Evolutionary conservation across 352 stramenopile species (phyloP).

Genomic region (Hyaloperonospora arabidopsidis): DNA sequence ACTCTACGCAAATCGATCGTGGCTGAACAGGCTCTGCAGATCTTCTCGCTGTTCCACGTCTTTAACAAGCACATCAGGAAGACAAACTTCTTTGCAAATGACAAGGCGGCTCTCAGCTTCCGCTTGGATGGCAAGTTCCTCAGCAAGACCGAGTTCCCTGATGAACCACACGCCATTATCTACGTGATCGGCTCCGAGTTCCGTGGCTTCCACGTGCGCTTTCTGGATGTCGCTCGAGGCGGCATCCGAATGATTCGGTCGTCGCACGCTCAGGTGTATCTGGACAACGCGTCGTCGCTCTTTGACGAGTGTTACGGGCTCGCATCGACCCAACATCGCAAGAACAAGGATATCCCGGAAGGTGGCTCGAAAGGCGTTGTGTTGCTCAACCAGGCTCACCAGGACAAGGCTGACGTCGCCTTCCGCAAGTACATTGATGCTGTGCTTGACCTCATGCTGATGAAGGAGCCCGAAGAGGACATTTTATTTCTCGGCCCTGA

Average conservation of each 20-base stretch:
- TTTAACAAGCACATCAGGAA: slow-evolving; percentile 80
- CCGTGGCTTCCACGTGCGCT: slow-evolving; percentile 96
- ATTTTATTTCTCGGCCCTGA: slow-evolving; percentile 96
- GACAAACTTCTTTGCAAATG: slow-evolving; percentile 81
- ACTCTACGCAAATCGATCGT: slow-evolving; percentile 64
- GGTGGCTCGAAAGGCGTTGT: slow-evolving; percentile 95
- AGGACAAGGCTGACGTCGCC: slow-evolving; percentile 76
- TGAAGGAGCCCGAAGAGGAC: slow-evolving; percentile 92
- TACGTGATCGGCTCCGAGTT: slow-evolving; percentile 93
- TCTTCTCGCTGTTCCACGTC: slow-evolving; percentile 77
- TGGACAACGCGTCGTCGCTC: slow-evolving; percentile 85
- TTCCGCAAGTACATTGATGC: slow-evolving; percentile 97
- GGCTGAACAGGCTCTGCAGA: slow-evolving; percentile 63
- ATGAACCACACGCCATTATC: slow-evolving; percentile 91
- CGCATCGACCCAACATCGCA: slow-evolving; percentile 95
- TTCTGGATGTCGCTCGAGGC: slow-evolving; percentile 94
- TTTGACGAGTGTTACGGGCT: slow-evolving; percentile 96
- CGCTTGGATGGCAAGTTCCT: slow-evolving; percentile 71
- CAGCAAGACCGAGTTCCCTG: slow-evolving; percentile 60
- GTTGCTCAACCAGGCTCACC: slow-evolving; percentile 89
- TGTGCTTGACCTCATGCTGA: slow-evolving; percentile 93
- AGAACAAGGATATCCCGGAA: slow-evolving; percentile 99
- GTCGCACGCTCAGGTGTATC: slow-evolving; percentile 84
- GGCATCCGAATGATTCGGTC: slow-evolving; percentile 90
- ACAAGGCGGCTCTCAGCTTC: slow-evolving; percentile 71